These are phyloP conservation scores for Termitomyces sp. DNA, from an alignment of 768 basidiomycete genomes.

Conservation along the genomic window DNA sequence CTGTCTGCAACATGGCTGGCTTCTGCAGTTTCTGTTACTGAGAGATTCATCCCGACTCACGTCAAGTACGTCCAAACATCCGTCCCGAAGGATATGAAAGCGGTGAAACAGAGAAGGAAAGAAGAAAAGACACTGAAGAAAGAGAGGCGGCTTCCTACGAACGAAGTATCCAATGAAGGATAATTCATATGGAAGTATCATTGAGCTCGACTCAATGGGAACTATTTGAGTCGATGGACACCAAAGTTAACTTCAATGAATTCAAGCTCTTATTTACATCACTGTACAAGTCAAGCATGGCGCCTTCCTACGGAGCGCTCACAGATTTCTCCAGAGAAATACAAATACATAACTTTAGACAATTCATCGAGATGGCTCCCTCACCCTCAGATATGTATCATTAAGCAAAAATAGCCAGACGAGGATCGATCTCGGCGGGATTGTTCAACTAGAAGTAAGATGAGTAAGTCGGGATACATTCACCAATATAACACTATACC, in stretches of 20 bases:
- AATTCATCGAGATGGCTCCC: neutral
- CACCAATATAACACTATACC: slow-evolving; percentile 31
- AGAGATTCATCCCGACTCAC: slow-evolving; percentile 59
- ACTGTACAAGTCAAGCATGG: neutral
- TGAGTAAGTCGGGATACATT: slow-evolving; percentile 5
- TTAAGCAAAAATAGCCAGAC: slow-evolving; percentile 69
- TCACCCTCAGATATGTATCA: neutral
- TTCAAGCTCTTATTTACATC: neutral
- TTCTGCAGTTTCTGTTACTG: slow-evolving; percentile 15
- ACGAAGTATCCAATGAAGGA: neutral
- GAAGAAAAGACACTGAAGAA: slow-evolving; percentile 29
- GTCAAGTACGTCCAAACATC: slow-evolving; percentile 79
- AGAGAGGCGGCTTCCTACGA: neutral
- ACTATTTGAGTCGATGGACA: slow-evolving; percentile 34
- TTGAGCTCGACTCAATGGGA: neutral
- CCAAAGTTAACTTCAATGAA: slow-evolving; percentile 23
- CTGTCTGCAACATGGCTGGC: slow-evolving; percentile 65
- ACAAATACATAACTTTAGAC: slow-evolving; percentile 1
- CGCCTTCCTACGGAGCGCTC: neutral
- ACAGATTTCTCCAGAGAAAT: neutral
- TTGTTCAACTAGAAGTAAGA: slow-evolving; percentile 52
- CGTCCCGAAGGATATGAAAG: slow-evolving; percentile 75
- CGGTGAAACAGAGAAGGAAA: slow-evolving; percentile 52
- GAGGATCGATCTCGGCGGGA: slow-evolving; percentile 61
- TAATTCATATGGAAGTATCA: neutral